A percentile compares a stretch with the other conserved stretches of the same genome.
These are phyloP conservation scores for Astragalus glycyphyllos DNA, from an alignment of 306 rosid genomes.

Conservation along the genomic window DNA sequence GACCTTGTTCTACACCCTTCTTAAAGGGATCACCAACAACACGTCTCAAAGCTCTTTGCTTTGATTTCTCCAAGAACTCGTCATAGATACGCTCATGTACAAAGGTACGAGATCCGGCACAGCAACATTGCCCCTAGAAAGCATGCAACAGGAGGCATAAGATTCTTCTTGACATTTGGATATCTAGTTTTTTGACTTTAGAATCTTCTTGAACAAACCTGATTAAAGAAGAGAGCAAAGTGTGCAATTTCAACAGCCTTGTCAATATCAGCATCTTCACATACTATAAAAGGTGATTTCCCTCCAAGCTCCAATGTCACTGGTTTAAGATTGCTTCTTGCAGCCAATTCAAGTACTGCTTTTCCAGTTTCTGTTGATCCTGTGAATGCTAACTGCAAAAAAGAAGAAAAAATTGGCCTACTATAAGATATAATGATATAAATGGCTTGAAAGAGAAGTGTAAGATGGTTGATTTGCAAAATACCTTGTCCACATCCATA, in stretches of 20 bases:
- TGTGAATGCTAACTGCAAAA: conserved; percentile 82
- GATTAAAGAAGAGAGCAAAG: conserved; percentile 88
- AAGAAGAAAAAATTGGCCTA: neutral
- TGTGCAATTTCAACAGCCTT: conserved; percentile 91
- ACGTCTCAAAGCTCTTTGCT: conserved; percentile 77
- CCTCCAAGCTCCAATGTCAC: conserved; percentile 97
- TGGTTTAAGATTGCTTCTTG: conserved; percentile 88
- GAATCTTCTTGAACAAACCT: conserved; percentile 54
- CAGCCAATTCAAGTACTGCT: conserved; percentile 73
- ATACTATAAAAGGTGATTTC: conserved; percentile 92
- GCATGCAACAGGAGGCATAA: conserved; percentile 5
- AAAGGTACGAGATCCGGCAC: conserved; percentile 94
- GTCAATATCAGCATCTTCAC: conserved; percentile 83
- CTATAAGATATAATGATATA: too few species aligned
- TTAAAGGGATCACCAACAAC: conserved; percentile 94
- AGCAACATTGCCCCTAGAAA: conserved; percentile 91
- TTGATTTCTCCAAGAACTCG: conserved; percentile 89
- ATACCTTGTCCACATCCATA: conserved; percentile 97
- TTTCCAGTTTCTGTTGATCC: conserved; percentile 90
- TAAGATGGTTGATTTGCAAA: conserved; percentile 21
- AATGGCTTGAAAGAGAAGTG: neutral
- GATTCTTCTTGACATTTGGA: conserved; percentile 14
- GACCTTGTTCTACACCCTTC: conserved; percentile 94
- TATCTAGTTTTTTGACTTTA: neutral
- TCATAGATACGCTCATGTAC: conserved; percentile 89